These are phyloP conservation scores for Penicillium sp. DNA, from an alignment of 2,329 filamentous ascomycete species.

Conservation along the genomic window DNA sequence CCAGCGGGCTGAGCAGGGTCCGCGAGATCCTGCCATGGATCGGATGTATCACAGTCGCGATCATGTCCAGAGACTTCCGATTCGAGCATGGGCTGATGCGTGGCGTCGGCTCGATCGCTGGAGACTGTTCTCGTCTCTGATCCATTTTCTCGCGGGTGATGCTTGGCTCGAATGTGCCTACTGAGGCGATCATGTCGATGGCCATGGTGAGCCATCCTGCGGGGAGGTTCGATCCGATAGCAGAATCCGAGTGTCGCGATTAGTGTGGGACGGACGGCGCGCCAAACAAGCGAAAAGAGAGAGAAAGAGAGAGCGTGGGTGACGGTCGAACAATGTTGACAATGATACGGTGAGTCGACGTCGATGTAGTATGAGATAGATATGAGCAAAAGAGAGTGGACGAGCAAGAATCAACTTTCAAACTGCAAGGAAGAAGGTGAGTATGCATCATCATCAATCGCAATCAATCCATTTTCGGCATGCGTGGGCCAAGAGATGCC, in stretches of 20 bases:
- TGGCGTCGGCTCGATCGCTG: neutral
- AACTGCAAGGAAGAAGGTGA: too few relatives aligned
- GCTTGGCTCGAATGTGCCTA: slow-evolving; percentile 13
- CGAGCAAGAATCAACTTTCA: too few relatives aligned
- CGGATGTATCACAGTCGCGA: slow-evolving; percentile 6
- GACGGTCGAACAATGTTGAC: slow-evolving; percentile 1
- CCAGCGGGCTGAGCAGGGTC: slow-evolving; percentile 4
- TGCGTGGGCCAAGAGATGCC: too few relatives aligned
- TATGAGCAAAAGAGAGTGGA: neutral
- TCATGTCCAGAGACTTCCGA: slow-evolving; percentile 5
- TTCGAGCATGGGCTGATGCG: slow-evolving; percentile 1
- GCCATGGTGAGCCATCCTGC: slow-evolving; percentile 19
- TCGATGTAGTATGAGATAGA: slow-evolving; percentile 2
- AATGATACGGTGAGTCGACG: slow-evolving; percentile 5
- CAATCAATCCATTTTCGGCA: too few relatives aligned
- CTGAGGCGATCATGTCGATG: slow-evolving; percentile 17
- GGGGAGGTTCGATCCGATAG: too few relatives aligned
- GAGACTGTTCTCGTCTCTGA: neutral
- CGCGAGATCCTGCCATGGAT: slow-evolving; percentile 5
- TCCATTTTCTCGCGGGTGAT: slow-evolving; percentile 6
- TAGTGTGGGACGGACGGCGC: too few relatives aligned
- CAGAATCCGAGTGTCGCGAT: too few relatives aligned
- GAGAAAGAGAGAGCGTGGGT: slow-evolving; percentile 4
- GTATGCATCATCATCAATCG: too few relatives aligned
- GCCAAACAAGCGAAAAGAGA: neutral